Evolutionary conservation across 805 yeast species (phyloP).

Genomic region (Saturnispora diversa): DNA sequence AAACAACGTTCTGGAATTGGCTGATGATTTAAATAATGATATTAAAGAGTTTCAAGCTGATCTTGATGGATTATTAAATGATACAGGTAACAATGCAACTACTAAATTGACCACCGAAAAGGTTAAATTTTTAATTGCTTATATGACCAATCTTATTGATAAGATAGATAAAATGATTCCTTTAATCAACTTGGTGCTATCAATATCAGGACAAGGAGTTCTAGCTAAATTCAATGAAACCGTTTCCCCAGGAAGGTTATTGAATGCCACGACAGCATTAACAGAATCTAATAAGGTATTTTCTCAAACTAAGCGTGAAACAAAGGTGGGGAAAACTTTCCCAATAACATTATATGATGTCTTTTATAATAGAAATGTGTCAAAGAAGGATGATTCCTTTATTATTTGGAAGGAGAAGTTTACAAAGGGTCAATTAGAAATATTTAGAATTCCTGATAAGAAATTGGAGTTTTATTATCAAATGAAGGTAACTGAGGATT

Average conservation of each 20-base stretch:
- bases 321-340: constrained; percentile 54
- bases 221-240: constrained; percentile 37
- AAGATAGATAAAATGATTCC: constrained; percentile 66
- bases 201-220: constrained; percentile 61
- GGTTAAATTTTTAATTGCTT: constrained; percentile 38
- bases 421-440: constrained; percentile 43
- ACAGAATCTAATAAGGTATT: constrained; percentile 31
- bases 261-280: constrained; percentile 52
- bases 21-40: constrained; percentile 47
- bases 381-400: constrained; percentile 26
- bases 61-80: constrained; percentile 33
- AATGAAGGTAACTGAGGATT: constrained; percentile 45
- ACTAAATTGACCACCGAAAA: constrained; percentile 23
- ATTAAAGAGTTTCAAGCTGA: constrained; percentile 49
- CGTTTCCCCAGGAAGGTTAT: constrained; percentile 55
- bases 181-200: constrained; percentile 52
- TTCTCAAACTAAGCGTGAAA: constrained; percentile 1
- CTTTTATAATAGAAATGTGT: constrained; percentile 47
- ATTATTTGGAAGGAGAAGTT: constrained; percentile 69
- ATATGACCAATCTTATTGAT: constrained; percentile 39
- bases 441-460: constrained; percentile 27
- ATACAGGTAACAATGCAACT: constrained; percentile 20
- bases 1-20: constrained; percentile 45
- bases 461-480: constrained; percentile 33
- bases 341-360: constrained; percentile 51